phyloP scores from a whole-genome alignment of 257 asterid species.

The Cinchona pubescens region DNA sequence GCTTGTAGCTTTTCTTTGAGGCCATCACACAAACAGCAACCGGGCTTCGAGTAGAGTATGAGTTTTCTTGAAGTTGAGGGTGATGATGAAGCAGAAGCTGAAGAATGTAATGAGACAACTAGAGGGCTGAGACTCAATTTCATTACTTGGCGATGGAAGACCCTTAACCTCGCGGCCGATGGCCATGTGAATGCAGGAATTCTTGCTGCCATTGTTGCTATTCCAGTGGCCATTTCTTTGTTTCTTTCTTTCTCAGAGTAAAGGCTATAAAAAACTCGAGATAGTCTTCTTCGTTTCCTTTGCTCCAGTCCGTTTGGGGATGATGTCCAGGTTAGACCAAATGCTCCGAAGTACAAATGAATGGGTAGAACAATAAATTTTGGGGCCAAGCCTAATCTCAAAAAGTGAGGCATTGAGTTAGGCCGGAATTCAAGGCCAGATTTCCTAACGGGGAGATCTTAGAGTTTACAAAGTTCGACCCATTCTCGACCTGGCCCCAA shows the following conservation, averaged over 20 bases:
- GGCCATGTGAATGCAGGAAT: constrained; percentile 6
- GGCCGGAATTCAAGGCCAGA: too few species aligned
- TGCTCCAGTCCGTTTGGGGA: background rate
- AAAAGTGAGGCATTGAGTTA: too few species aligned
- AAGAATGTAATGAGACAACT: constrained; percentile 24
- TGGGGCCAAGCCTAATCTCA: too few species aligned
- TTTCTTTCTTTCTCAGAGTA: too few species aligned
- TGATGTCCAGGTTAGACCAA: background rate
- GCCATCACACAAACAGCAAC: constrained; percentile 99
- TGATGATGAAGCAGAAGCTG: constrained; percentile 27
- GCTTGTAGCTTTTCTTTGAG: constrained; percentile 91
- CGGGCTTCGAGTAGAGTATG: constrained; percentile 85
- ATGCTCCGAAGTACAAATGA: too few species aligned
- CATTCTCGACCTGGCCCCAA: too few species aligned
- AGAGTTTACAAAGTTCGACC: too few species aligned
- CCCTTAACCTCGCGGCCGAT: constrained; percentile 23
- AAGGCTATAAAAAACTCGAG: too few species aligned
- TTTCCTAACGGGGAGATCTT: too few species aligned
- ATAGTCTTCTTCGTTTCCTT: too few species aligned
- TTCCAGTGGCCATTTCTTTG: constrained; percentile 17
- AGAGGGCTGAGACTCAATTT: constrained; percentile 28
- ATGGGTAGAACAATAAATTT: too few species aligned
- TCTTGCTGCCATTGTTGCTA: constrained; percentile 19
- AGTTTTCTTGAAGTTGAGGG: constrained; percentile 42
- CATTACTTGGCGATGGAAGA: constrained; percentile 16